Evolutionary conservation across 768 basidiomycete species (phyloP).

Genomic region (Infundibulicybe gibba): DNA sequence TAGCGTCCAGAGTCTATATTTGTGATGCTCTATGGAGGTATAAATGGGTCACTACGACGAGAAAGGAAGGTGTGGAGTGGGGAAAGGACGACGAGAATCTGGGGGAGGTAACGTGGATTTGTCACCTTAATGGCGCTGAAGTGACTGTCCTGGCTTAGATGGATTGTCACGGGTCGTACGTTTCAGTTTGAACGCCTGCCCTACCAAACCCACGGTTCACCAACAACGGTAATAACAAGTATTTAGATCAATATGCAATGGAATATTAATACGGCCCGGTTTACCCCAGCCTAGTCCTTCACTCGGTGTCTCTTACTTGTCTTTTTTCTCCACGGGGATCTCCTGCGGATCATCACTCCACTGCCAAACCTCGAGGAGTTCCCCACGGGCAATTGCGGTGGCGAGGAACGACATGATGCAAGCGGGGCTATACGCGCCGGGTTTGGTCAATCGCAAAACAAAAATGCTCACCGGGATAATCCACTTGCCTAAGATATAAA

Average conservation of each 20-base stretch:
- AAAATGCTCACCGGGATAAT: neutral
- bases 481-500: conserved; percentile 77
- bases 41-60: conserved; percentile 7
- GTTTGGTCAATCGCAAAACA: conserved; percentile 1
- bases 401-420: conserved; percentile 69
- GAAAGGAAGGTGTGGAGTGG: conserved; percentile 27
- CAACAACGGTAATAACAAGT: too few relatives aligned
- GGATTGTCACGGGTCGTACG: too few relatives aligned
- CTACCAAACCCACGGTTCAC: too few relatives aligned
- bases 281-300: neutral
- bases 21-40: conserved; percentile 10
- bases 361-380: conserved; percentile 64
- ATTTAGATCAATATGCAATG: too few relatives aligned
- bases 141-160: conserved; percentile 10
- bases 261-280: too few relatives aligned
- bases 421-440: conserved; percentile 48
- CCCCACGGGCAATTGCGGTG: conserved; percentile 60
- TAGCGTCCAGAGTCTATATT: too few relatives aligned
- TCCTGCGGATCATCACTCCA: conserved; percentile 57
- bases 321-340: too few relatives aligned
- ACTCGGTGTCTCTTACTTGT: neutral
- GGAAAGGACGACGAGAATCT: conserved; percentile 14
- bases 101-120: neutral
- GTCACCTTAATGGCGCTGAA: conserved; percentile 6
- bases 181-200: too few relatives aligned